Percentiles rank a stretch among this genome's conserved stretches.
Evolutionary conservation across 2,329 filamentous ascomycete genomes (phyloP).

Genomic region (Bisporella sp.): DNA sequence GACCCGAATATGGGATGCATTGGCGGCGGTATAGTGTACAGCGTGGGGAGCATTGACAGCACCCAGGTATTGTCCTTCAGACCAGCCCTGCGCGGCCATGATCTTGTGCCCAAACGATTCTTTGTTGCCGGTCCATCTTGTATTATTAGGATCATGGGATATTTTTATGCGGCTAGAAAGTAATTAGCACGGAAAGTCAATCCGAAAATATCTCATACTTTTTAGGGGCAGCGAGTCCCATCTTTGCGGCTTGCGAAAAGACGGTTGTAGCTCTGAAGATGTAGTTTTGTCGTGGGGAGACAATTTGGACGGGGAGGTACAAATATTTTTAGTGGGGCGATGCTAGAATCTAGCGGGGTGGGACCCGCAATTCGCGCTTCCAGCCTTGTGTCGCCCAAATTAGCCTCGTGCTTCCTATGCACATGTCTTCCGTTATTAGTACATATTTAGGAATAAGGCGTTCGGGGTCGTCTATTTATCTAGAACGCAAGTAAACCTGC

Average conservation of each 20-base stretch:
- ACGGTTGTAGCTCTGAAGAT: too few species aligned
- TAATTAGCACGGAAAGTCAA: slow-evolving; percentile 21
- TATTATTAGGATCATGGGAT: slow-evolving; percentile 91
- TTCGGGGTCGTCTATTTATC: too few species aligned
- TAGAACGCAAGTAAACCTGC: too few species aligned
- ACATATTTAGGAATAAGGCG: too few species aligned
- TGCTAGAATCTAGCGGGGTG: too few species aligned
- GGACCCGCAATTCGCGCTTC: too few species aligned
- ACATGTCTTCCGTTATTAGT: too few species aligned
- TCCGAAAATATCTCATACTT: slow-evolving; percentile 41
- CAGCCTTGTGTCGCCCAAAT: too few species aligned
- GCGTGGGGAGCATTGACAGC: slow-evolving; percentile 69
- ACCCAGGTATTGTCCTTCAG: slow-evolving; percentile 76
- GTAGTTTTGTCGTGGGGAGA: too few species aligned
- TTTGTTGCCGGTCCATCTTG: slow-evolving; percentile 79
- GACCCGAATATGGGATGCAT: slow-evolving; percentile 78
- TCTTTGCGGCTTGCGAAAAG: slow-evolving; percentile 26
- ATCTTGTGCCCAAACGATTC: slow-evolving; percentile 84
- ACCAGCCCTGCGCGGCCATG: slow-evolving; percentile 83
- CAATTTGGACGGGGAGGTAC: too few species aligned
- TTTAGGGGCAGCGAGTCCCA: slow-evolving; percentile 64
- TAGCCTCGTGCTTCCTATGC: too few species aligned
- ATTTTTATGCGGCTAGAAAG: slow-evolving; percentile 55
- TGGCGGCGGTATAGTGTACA: slow-evolving; percentile 70
- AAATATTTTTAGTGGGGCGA: too few species aligned